Conservation (phyloP, 192 early-diverging fungal species). For the Podochytrium sp. region DNA sequence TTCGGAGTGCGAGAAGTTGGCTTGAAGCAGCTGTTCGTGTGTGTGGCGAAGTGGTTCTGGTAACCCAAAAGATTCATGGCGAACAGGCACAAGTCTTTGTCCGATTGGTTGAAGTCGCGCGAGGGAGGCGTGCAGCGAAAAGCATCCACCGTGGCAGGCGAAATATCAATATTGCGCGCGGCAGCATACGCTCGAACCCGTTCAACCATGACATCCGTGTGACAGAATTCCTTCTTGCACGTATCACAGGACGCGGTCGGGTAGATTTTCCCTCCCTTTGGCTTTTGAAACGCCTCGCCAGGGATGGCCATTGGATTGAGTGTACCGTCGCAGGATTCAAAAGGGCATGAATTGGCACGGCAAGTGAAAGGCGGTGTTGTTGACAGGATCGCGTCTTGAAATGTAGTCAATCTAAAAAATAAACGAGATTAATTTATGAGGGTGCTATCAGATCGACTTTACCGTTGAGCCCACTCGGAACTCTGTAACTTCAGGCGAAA, state of each 20-base stretch:
- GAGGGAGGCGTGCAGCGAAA: not conserved
- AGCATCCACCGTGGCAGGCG: not conserved
- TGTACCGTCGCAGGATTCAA: not conserved
- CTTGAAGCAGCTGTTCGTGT: not conserved
- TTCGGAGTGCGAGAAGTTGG: not conserved
- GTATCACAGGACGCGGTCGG: not conserved
- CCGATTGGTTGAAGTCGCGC: not conserved
- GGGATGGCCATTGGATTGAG: not conserved
- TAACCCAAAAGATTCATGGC: not conserved
- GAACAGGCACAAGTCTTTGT: not conserved
- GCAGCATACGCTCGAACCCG: not conserved
- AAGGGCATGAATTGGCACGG: not conserved
- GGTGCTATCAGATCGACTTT: too few species aligned
- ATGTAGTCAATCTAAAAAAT: not conserved
- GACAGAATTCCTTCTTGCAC: too few species aligned
- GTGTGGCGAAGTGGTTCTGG: not conserved
- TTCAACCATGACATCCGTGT: not conserved
- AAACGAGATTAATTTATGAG: too few species aligned
- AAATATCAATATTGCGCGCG: not conserved
- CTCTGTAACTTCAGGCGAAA: not conserved
- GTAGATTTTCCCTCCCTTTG: not conserved
- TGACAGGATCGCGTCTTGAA: not conserved
- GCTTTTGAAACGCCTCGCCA: not conserved
- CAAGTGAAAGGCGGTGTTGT: not conserved
- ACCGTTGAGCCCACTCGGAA: not conserved